A percentile compares a stretch with the other conserved stretches of the same genome.
Conservation (phyloP, 1,284 basidiomycete species). For the Pholiota adiposa region DNA sequence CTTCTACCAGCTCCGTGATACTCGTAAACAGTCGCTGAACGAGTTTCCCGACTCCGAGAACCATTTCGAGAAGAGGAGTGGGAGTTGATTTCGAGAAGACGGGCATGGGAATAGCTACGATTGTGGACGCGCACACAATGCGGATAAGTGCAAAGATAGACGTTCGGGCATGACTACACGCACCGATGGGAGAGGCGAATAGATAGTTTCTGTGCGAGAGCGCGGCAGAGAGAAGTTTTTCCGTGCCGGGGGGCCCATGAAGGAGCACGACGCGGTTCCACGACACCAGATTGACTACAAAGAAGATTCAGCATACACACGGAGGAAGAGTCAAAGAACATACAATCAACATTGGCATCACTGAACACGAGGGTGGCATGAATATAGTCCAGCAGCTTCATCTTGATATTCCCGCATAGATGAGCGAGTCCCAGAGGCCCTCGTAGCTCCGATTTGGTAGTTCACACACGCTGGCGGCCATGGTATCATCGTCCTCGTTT, state of each 20-base stretch:
- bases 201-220: slow-evolving; percentile 93
- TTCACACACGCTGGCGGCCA: slow-evolving; percentile 86
- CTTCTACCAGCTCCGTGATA: slow-evolving; percentile 88
- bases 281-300: slow-evolving; percentile 83
- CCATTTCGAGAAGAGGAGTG: slow-evolving; percentile 97
- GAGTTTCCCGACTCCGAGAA: slow-evolving; percentile 99
- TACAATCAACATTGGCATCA: slow-evolving; percentile 87
- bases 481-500: slow-evolving; percentile 75
- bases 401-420: slow-evolving; percentile 91
- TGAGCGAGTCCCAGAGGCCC: slow-evolving; percentile 89
- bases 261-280: slow-evolving; percentile 96
- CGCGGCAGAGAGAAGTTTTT: slow-evolving; percentile 94
- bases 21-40: slow-evolving; percentile 92
- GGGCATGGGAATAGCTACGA: slow-evolving; percentile 80
- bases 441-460: slow-evolving; percentile 85
- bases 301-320: slow-evolving; percentile 29
- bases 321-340: slow-evolving; percentile 32
- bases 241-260: slow-evolving; percentile 99
- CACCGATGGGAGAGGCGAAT: slow-evolving; percentile 87
- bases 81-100: slow-evolving; percentile 96
- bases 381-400: slow-evolving; percentile 90
- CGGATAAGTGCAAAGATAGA: not conserved
- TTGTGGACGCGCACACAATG: slow-evolving; percentile 24
- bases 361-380: slow-evolving; percentile 91
- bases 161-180: slow-evolving; percentile 20